Base-by-base conservation (phyloP, 345 rosid species). In the Atalantia buxifolia region DNA sequence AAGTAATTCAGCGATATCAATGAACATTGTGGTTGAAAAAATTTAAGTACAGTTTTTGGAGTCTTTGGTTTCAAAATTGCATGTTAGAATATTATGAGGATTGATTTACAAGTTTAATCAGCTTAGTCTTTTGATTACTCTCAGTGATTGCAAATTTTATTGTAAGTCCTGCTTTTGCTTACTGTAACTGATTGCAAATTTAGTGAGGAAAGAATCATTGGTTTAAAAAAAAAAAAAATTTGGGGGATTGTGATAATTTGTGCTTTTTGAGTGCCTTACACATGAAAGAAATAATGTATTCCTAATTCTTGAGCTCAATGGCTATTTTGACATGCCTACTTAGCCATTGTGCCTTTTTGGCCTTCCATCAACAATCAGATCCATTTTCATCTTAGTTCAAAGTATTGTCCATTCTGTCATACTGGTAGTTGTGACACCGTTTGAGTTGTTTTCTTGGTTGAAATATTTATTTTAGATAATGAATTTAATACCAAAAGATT, bases 221-320 rank as follows among this genome's bases (percentile, higher is more conserved):
- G 25, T 38, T 38, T 5, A 1, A 18, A 42, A 42, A 18, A 5
- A 24, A 60, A 72, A n/a, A n/a, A n/a, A n/a, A n/a, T n/a, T 40
- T 25, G 55, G 16, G 12, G 53, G 10, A 21, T 21, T 75, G 38
- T 74, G 2, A 42, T 3, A 75, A 61, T 13, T 6, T 4, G 24
- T 61, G 53, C 22, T 1, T 38, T 25, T 60, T 8, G 21, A 36
- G 76, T 25, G 65, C 56, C 36, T 33, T 57, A 6, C 31, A 19
- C 36, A 48, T 27, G 2, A 25, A 24, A 25, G 4, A 61, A 59
- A 74, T 38, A 30, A 19, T 27, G 2, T 6, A 48, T 28, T 42
- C 70, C 30, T 75, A 75, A 18, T 63, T 64, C 59, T 61, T 73
- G 30, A n/a, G 76, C 35, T 59, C 9, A 53, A 24, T 63, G 24